Base-by-base conservation (phyloP, 441 rosid genomes). In the Erysimum cheiri region DNA sequence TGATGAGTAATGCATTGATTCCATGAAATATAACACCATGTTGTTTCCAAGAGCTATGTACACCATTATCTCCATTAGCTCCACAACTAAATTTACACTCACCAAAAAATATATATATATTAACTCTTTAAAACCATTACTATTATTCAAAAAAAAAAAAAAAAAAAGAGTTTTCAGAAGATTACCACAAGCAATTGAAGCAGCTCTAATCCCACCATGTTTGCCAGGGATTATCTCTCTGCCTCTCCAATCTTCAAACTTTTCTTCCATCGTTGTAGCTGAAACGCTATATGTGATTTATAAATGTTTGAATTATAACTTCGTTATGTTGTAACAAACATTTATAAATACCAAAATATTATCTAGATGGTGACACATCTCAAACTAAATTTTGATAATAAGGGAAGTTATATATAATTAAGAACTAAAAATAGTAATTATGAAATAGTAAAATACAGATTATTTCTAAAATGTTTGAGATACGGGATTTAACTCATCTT, bases 131-230 rank as follows among this genome's bases (percentile, higher is more conserved):
- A 11, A 48, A 32, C 1, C 10, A 44, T 35, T 35, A 13, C 44
- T 32, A 11, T 55, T 22, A 22, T 22, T 2, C 1, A 22, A 22
- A 22, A 22, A 22, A 22, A 19, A 19, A 19, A 19, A 19, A 19
- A 19, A 19, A 1, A 19, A 19, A 19, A 19, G 1, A 19, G 57
- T 35, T 48, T 15, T 12, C 31, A 67, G 48, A 49, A 37, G 12
- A 17, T 28, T 68, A 85, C 89, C 84, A 28, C 83, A 87, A 37
- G 67, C 56, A 43, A 87, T 29, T 10, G 63, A 50, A 36, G 87
- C 85, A 53, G 91, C 83, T 64, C 59, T 68, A 8, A 57, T 29
- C 26, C 91, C 89, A 29, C 89, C 87, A 12, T 83, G 83, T 41
- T 72, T 81, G 4, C 11, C 65, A 14, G 73, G 62, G 40, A 76